Conservation (phyloP, 352 stramenopile species). For the Phytophthora aleatoria region DNA sequence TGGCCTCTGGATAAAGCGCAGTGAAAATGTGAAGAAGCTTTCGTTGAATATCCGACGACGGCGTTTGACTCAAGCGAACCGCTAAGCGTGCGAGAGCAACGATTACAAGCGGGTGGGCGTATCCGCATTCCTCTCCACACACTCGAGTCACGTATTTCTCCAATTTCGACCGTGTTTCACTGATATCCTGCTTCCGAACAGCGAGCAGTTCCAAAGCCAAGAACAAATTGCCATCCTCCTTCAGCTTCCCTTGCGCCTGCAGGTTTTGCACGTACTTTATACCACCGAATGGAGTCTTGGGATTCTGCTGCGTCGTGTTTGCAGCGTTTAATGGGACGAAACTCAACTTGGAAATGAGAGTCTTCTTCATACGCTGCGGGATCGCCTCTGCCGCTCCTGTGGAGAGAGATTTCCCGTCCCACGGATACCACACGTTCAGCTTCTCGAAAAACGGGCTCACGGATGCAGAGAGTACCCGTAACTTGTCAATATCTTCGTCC, state of each 20-base stretch:
- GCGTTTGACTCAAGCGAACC: conserved; percentile 21
- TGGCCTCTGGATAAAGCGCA: conserved; percentile 57
- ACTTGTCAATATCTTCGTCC: conserved; percentile 21
- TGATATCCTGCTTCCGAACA: conserved; percentile 45
- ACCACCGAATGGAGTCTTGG: conserved; percentile 53
- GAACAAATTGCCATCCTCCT: conserved; percentile 57
- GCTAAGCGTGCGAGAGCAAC: conserved; percentile 53
- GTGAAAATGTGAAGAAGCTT: conserved; percentile 59
- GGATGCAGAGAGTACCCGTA: conserved; percentile 24
- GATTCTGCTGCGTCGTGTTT: background rate
- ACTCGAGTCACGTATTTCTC: conserved; percentile 44
- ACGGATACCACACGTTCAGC: conserved; percentile 46
- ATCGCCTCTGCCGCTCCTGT: conserved; percentile 37
- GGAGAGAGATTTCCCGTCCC: conserved; percentile 49
- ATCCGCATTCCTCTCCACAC: conserved; percentile 2
- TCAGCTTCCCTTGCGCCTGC: conserved; percentile 28
- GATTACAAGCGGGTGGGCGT: conserved; percentile 61
- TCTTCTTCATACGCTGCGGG: conserved; percentile 43
- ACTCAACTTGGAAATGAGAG: conserved; percentile 47
- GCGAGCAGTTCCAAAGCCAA: conserved; percentile 55
- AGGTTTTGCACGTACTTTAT: conserved; percentile 56
- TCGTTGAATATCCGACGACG: conserved; percentile 24
- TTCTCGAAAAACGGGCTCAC: conserved; percentile 40
- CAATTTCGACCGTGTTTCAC: conserved; percentile 36
- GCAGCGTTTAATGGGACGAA: conserved; percentile 26